Percentiles rank a stretch among this genome's conserved stretches.
These are phyloP conservation scores for Candida rishiriensis DNA, from an alignment of 805 yeast species.

Conservation along the genomic window DNA sequence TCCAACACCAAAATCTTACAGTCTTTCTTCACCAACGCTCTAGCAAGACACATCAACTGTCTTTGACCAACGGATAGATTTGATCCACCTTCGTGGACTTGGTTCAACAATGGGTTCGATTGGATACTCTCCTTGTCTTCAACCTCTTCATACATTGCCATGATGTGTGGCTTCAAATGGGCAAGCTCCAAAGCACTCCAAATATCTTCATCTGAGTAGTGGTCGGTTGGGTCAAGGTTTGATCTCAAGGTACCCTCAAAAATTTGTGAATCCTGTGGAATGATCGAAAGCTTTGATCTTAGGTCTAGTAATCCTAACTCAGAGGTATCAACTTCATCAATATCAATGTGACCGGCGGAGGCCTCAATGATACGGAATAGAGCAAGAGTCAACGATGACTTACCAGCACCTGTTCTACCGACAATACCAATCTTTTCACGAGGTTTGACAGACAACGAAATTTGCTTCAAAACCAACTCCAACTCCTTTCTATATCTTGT, in stretches of 20 bases:
- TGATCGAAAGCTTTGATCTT: slow-evolving; percentile 73
- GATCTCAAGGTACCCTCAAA: slow-evolving; percentile 83
- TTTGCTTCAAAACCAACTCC: slow-evolving; percentile 70
- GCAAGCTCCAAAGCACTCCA: slow-evolving; percentile 79
- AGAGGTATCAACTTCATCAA: slow-evolving; percentile 67
- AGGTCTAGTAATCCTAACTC: slow-evolving; percentile 72
- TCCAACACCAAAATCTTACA: slow-evolving; percentile 63
- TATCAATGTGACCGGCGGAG: slow-evolving; percentile 52
- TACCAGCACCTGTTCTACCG: slow-evolving; percentile 97
- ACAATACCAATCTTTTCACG: slow-evolving; percentile 91
- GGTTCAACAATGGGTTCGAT: slow-evolving; percentile 23
- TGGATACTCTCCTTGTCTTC: slow-evolving; percentile 37
- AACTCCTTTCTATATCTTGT: slow-evolving; percentile 80
- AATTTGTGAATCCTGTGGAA: slow-evolving; percentile 93
- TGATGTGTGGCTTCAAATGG: slow-evolving; percentile 66
- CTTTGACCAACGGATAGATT: slow-evolving; percentile 86
- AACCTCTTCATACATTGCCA: slow-evolving; percentile 43
- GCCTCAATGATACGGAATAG: slow-evolving; percentile 82
- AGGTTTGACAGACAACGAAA: slow-evolving; percentile 60
- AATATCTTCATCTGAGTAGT: slow-evolving; percentile 67
- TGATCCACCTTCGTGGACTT: slow-evolving; percentile 36
- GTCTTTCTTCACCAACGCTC: slow-evolving; percentile 64
- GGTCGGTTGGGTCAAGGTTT: slow-evolving; percentile 77
- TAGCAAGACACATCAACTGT: slow-evolving; percentile 78
- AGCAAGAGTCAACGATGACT: slow-evolving; percentile 79